Evolutionary conservation across 805 yeast species (phyloP).

Genomic region (Sungouiozyma intestinalis): DNA sequence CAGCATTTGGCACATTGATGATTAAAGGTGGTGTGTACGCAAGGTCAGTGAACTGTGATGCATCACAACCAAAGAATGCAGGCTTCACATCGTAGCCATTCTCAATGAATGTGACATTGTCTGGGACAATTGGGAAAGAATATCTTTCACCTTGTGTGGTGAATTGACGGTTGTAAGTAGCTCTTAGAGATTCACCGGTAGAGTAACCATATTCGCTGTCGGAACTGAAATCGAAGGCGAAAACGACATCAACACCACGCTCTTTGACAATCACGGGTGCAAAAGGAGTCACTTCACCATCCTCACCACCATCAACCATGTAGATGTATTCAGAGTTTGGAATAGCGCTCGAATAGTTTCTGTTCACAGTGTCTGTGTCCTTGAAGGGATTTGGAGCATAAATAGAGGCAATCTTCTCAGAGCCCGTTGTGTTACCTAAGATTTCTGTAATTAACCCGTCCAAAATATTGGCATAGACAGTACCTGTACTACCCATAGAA

Average conservation of each 20-base stretch:
- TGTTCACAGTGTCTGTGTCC: conserved; percentile 28
- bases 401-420: conserved; percentile 54
- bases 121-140: conserved; percentile 76
- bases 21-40: conserved; percentile 57
- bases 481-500: conserved; percentile 35
- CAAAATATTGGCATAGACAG: conserved; percentile 1
- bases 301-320: conserved; percentile 68
- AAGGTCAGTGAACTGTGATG: conserved; percentile 49
- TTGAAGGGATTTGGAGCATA: conserved; percentile 66
- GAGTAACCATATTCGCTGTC: conserved; percentile 58
- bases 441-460: conserved; percentile 32
- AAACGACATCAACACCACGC: conserved; percentile 48
- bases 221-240: conserved; percentile 58
- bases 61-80: conserved; percentile 75
- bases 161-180: conserved; percentile 52
- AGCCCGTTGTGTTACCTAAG: conserved; percentile 36
- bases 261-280: conserved; percentile 50
- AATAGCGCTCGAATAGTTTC: conserved; percentile 31
- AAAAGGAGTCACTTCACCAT: conserved; percentile 50
- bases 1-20: conserved; percentile 67
- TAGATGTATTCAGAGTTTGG: conserved; percentile 35
- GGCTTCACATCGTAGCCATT: conserved; percentile 60
- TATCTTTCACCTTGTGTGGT: conserved; percentile 42
- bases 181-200: conserved; percentile 47
- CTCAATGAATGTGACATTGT: conserved; percentile 45